Conservation (phyloP, 202 grass and related monocot genomes). For the Elaeis oleifera region DNA sequence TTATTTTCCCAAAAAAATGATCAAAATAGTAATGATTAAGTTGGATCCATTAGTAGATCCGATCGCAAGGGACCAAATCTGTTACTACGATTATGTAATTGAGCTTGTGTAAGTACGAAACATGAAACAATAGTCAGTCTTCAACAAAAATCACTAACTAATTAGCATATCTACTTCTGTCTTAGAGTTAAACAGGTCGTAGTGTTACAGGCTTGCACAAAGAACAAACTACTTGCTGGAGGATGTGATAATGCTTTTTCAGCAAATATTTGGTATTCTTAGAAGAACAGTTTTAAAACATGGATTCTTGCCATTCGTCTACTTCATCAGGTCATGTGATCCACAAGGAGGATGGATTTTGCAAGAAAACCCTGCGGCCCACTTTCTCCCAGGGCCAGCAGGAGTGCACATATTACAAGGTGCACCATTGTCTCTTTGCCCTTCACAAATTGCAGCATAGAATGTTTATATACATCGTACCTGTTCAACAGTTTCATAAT, state of each 20-base stretch:
- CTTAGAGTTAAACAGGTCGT: slow-evolving; percentile 61
- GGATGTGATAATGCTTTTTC: slow-evolving; percentile 74
- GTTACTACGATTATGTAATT: too few species aligned
- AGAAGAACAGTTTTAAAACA: slow-evolving; percentile 63
- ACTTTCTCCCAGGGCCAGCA: slow-evolving; percentile 27
- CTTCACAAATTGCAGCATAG: too few species aligned
- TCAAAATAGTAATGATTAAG: too few species aligned
- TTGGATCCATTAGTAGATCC: too few species aligned
- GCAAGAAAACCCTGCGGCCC: slow-evolving; percentile 57
- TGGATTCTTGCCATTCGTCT: slow-evolving; percentile 82
- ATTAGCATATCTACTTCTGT: neutral
- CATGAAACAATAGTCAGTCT: too few species aligned
- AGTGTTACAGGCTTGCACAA: slow-evolving; percentile 67
- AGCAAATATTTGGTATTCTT: slow-evolving; percentile 59
- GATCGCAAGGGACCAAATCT: too few species aligned
- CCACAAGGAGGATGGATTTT: slow-evolving; percentile 64
- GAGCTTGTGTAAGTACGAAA: too few species aligned
- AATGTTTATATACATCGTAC: too few species aligned
- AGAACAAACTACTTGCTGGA: slow-evolving; percentile 78
- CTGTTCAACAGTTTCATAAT: too few species aligned
- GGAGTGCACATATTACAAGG: slow-evolving; percentile 71
- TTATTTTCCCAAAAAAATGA: too few species aligned
- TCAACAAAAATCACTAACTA: too few species aligned
- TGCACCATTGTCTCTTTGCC: neutral
- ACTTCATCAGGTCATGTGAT: slow-evolving; percentile 79